Base-by-base conservation (phyloP, 176 grass and related monocot species). In the Themeda triandra region DNA sequence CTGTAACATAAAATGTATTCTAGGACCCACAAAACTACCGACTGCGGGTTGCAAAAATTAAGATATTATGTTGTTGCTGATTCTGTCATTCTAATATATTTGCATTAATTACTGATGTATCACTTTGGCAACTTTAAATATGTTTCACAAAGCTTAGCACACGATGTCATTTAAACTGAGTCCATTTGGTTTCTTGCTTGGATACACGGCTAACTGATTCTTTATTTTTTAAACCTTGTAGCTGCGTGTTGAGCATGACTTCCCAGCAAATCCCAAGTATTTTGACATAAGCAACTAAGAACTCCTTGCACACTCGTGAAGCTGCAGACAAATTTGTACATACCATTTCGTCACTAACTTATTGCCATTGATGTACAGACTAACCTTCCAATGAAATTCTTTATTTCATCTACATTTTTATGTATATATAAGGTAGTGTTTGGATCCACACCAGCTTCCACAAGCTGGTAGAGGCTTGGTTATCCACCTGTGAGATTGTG, bases 211-310 rank as follows among this genome's bases (percentile, higher is more conserved):
- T 87, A 65, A 87, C 18, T 12, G 5, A 37, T 67, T n/a, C 21
- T 69, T 75, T 65, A 70, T 41, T 78, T 44, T 41, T 41, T 44
- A 78, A 9, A 17, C 54, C 44, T 85, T 41, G 77, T 87, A 98
- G 96, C 80, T 98, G 51, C 86, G 80, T 33, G 83, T 95, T 13
- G 91, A 95, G 81, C 91, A 98, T 63, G 85, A 95, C 83, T 95
- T 98, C 58, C 96, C 96, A 65, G 96, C 89, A 48, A 88, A 95
- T 82, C 96, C 96, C 21, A 98, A 95, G 82, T 98, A 98, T 83
- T 98, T 98, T 18, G 81, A 94, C 89, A 95, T 98, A 77, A 90
- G 93, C 91, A 95, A 92, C 66, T 98, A 88, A 98, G 49, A 59
- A 63, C 64, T 62, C 41, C 35, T 40, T 70, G n/a, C 46, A 54